Conservation (phyloP, 129 eudicot species). For the Tagetes patula region DNA sequence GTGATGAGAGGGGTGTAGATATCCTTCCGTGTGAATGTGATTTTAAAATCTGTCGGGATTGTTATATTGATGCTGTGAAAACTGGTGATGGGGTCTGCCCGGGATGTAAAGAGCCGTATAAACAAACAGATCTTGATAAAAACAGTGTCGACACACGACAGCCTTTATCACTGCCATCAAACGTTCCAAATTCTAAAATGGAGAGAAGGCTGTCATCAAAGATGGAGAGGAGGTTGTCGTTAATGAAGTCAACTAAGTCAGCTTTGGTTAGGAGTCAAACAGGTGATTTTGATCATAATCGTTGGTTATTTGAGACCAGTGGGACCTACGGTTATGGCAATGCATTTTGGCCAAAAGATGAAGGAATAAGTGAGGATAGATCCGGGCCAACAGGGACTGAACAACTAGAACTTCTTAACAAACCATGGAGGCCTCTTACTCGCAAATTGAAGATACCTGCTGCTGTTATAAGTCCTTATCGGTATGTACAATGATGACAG, state of each 20-base stretch:
- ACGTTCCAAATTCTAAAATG: constrained; percentile 32
- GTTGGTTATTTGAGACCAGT: constrained; percentile 66
- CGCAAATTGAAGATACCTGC: constrained; percentile 71
- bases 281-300: constrained; percentile 66
- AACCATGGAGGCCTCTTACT: constrained; percentile 85
- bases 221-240: constrained; percentile 53
- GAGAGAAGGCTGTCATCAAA: constrained; percentile 44
- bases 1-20: constrained; percentile 57
- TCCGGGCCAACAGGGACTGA: constrained; percentile 38
- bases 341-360: constrained; percentile 77
- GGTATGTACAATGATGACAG: constrained; percentile 35
- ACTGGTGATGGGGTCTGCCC: constrained; percentile 59
- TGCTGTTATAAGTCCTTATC: constrained; percentile 72
- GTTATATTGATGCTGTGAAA: constrained; percentile 57
- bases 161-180: constrained; percentile 44
- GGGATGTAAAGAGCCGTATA: constrained; percentile 67
- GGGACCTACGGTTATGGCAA: constrained; percentile 87
- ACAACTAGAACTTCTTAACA: constrained; percentile 53
- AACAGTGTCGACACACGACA: constrained; percentile 31
- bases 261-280: constrained; percentile 54
- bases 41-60: constrained; percentile 67
- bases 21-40: constrained; percentile 70
- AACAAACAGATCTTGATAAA: constrained; percentile 47
- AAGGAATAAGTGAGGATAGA: constrained; percentile 35
- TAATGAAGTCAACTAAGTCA: constrained; percentile 57